These are phyloP conservation scores for Pythium periplocum DNA, from an alignment of 352 stramenopile genomes.

Conservation along the genomic window DNA sequence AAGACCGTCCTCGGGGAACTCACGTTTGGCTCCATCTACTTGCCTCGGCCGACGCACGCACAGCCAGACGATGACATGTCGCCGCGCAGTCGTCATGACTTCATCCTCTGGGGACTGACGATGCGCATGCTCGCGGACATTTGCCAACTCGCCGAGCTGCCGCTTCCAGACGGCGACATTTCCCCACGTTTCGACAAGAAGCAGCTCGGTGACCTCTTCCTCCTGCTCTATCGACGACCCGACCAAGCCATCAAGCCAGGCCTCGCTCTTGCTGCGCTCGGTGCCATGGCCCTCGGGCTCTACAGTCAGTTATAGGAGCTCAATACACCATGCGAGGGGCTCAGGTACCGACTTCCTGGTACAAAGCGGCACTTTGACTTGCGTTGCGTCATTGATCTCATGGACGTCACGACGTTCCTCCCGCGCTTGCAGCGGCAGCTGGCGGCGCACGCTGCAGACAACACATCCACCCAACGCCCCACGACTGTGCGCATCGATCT, in stretches of 20 bases:
- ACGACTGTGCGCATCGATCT: no score
- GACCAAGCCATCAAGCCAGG: slow-evolving; percentile 41
- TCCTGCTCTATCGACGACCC: slow-evolving; percentile 49
- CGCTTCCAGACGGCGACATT: slow-evolving; percentile 46
- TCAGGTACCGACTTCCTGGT: no score
- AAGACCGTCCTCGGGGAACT: slow-evolving; percentile 48
- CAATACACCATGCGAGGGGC: no score
- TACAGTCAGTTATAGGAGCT: slow-evolving; percentile 16
- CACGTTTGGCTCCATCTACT: slow-evolving; percentile 67
- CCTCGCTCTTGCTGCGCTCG: slow-evolving; percentile 36
- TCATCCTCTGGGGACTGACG: slow-evolving; percentile 83
- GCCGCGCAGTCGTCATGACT: slow-evolving; percentile 51
- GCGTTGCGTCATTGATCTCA: no score
- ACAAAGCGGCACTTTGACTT: no score
- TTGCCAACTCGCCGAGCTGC: slow-evolving; percentile 28
- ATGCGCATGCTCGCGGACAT: slow-evolving; percentile 62
- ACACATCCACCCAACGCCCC: no score
- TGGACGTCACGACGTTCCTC: no score
- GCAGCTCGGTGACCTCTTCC: slow-evolving; percentile 36
- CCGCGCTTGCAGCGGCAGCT: no score
- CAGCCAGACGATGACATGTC: slow-evolving; percentile 35
- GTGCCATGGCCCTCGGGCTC: slow-evolving; percentile 30
- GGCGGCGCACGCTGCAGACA: no score
- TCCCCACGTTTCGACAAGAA: slow-evolving; percentile 53
- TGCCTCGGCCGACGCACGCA: slow-evolving; percentile 43